Evolutionary conservation across 139 green algal species (phyloP).

Genomic region (Coelastrella sp.): DNA sequence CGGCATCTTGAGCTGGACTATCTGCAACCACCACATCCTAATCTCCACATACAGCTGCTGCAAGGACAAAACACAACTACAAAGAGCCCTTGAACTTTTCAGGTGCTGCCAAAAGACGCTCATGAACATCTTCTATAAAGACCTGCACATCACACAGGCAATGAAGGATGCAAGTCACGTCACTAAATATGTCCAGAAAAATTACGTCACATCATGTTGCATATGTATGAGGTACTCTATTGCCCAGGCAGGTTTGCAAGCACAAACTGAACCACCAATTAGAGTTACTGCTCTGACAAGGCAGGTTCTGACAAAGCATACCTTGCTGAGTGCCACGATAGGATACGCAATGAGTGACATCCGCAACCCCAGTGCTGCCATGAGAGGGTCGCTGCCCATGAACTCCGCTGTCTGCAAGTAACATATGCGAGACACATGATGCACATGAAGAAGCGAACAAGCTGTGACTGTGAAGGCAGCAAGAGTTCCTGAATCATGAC

Average conservation of each 20-base stretch:
- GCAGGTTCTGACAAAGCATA: neutral
- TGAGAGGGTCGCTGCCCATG: conserved; percentile 42
- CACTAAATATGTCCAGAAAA: too few relatives aligned
- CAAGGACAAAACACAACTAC: neutral
- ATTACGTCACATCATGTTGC: too few relatives aligned
- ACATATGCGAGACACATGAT: neutral
- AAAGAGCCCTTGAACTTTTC: conserved; percentile 37
- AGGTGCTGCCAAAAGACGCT: conserved; percentile 28
- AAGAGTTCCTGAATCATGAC: too few relatives aligned
- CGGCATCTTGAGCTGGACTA: too few relatives aligned
- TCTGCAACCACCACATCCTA: too few relatives aligned
- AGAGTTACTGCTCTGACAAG: too few relatives aligned
- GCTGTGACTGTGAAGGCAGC: too few relatives aligned
- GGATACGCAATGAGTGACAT: conserved; percentile 46
- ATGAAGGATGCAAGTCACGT: neutral
- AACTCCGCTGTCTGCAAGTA: conserved; percentile 41
- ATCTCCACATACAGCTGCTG: too few relatives aligned
- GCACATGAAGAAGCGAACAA: too few relatives aligned
- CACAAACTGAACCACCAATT: too few relatives aligned
- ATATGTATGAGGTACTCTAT: too few relatives aligned
- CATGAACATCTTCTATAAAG: conserved; percentile 26
- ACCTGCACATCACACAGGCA: neutral
- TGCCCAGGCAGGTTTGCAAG: too few relatives aligned
- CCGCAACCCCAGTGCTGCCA: conserved; percentile 25
- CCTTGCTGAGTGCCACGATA: conserved; percentile 28